phyloP scores from a whole-genome alignment of 2,329 filamentous ascomycete species.

The Lasiodiplodia sp. region DNA sequence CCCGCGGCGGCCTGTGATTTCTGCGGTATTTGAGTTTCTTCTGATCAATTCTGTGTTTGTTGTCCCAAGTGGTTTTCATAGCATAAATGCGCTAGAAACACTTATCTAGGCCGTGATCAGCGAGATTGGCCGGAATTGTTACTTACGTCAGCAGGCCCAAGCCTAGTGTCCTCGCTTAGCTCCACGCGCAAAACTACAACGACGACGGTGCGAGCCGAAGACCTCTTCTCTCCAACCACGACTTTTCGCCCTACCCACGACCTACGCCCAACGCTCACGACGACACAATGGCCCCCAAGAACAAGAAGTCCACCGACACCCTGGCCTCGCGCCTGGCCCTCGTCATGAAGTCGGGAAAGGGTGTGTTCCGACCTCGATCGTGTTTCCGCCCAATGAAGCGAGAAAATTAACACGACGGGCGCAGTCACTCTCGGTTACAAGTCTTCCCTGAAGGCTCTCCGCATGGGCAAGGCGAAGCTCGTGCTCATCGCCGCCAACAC shows the following conservation, averaged over 20 bases:
- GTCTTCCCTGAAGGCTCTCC: constrained; percentile 83
- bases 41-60: too few species aligned
- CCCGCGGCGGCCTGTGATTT: too few species aligned
- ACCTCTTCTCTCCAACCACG: not conserved
- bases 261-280: not conserved
- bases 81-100: too few species aligned
- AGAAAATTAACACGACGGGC: not conserved
- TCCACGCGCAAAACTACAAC: not conserved
- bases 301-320: not conserved
- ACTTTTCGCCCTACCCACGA: not conserved
- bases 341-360: constrained; percentile 10
- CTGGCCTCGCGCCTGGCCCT: constrained; percentile 11
- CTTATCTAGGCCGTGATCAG: too few species aligned
- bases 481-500: constrained; percentile 96
- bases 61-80: too few species aligned
- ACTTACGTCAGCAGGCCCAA: too few species aligned
- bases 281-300: constrained; percentile 5
- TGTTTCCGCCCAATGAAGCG: not conserved
- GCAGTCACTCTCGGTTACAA: constrained; percentile 88
- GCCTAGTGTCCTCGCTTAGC: not conserved
- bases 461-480: constrained; percentile 97
- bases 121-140: too few species aligned
- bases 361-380: not conserved
- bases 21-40: too few species aligned
- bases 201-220: not conserved